Evolutionary conservation across 1,284 basidiomycete species (phyloP), one percentile per base, ranked within the genome.

Genomic region (Marasmius fiardii): DNA sequence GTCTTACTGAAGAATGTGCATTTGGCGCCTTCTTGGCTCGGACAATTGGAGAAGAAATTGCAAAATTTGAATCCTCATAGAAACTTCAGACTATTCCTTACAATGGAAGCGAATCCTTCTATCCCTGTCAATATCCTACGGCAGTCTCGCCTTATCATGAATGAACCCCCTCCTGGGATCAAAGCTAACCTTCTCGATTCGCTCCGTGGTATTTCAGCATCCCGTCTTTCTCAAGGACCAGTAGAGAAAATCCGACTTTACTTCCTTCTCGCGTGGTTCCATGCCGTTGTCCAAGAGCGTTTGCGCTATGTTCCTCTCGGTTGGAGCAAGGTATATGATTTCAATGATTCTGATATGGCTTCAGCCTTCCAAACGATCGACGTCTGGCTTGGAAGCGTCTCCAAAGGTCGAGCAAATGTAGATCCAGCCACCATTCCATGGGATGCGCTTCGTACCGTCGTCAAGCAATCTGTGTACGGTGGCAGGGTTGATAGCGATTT

Each of bases 181-280:
- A 94, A 95, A 64, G 95, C 95, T 50, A 98, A 96, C 68, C 77
- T 98, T 7, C 79, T 95, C 41, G 95, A 98, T 69, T 95, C 93
- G 1, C 76, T 98, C n/a, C 81, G 86, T 43, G 83, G 81, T 59
- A 92, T 98, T 43, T 69, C 89, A 0, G 74, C 84, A 1, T 69
- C 81, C n/a, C 85, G 91, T 43, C 77, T 87, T 43, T 78, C 79
- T 21, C 88, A 83, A 71, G 95, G 95, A 4, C 95, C 95, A 3
- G 87, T 86, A 6, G 95, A 98, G 73, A 96, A 96, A 70, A 79
- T 87, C 16, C 85, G 95, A 4, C 70, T 97, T 24, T 95, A 95
- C 71, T 95, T 95, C 86, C 75, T 97, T 37, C 82, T 98, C n/a
- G 92, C 95, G 2, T 98, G 95, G 95, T 95, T 98, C 85, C 95